phyloP scores from a whole-genome alignment of 2,329 filamentous ascomycete genomes.

The Aspergillus eucalypticola region DNA sequence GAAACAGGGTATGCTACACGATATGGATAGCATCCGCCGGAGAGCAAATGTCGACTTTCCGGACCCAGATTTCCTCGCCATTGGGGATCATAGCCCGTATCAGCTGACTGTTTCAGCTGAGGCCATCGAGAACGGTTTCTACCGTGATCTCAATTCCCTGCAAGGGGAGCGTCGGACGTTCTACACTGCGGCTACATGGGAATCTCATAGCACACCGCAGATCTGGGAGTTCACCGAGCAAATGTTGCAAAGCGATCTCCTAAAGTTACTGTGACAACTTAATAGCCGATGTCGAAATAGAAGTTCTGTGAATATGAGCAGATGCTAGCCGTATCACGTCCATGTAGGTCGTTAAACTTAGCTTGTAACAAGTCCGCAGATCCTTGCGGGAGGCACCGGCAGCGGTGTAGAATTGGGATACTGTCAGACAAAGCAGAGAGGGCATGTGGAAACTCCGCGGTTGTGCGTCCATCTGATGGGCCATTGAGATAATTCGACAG shows the following conservation, averaged over 20 bases:
- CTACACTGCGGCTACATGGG: constrained; percentile 36
- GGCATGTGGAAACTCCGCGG: no score
- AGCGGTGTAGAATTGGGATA: no score
- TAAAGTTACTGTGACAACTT: neutral
- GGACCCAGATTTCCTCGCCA: constrained; percentile 14
- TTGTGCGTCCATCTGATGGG: no score
- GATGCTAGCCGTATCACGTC: no score
- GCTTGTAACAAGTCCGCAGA: no score
- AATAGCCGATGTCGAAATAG: neutral
- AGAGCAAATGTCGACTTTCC: neutral
- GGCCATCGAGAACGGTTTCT: constrained; percentile 36
- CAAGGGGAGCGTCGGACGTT: constrained; percentile 41
- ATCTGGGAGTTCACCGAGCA: constrained; percentile 4
- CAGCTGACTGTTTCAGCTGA: constrained; percentile 29
- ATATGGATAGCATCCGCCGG: neutral
- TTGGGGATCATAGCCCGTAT: constrained; percentile 27
- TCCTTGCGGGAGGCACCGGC: no score
- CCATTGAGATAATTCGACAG: no score
- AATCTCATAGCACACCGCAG: neutral
- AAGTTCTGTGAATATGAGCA: neutral
- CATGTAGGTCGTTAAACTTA: no score
- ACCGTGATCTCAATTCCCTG: constrained; percentile 38
- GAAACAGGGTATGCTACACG: neutral
- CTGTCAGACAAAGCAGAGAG: no score
- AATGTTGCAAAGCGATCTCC: neutral